Percentiles rank a stretch among this genome's conserved stretches.
Conservation (phyloP, 441 rosid species). For the Hura crepitans region DNA sequence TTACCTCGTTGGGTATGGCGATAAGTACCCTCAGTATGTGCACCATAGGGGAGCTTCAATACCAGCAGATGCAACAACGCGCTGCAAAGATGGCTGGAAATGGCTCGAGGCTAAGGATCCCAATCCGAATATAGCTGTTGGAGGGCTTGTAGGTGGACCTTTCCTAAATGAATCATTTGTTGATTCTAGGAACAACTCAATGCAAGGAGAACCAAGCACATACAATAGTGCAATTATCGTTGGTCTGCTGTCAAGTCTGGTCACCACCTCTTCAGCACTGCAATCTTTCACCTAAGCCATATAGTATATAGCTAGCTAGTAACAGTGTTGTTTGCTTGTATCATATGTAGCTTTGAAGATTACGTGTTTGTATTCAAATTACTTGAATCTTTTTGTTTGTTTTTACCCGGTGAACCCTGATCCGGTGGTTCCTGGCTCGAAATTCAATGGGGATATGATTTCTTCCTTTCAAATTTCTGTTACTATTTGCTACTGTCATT, state of each 20-base stretch:
- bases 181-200: conserved; percentile 67
- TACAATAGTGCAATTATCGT: conserved; percentile 80
- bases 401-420: conserved; percentile 3
- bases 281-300: conserved; percentile 46
- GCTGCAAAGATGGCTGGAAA: conserved; percentile 72
- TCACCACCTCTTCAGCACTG: conserved; percentile 70
- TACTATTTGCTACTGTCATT: background rate
- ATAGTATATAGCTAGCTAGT: conserved; percentile 11
- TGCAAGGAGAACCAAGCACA: conserved; percentile 92
- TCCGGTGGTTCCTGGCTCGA: conserved; percentile 3
- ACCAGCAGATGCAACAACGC: conserved; percentile 62
- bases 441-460: no score
- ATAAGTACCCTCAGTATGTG: conserved; percentile 66
- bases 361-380: no score
- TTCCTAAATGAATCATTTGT: conserved; percentile 72
- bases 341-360: no score
- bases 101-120: conserved; percentile 64
- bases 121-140: conserved; percentile 76
- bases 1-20: conserved; percentile 85
- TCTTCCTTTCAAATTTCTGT: background rate
- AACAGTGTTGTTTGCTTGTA: conserved; percentile 1
- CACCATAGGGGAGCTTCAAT: conserved; percentile 99
- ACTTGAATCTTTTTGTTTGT: background rate
- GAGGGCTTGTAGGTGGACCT: conserved; percentile 86
- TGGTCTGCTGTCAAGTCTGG: conserved; percentile 82